These are phyloP conservation scores for Trametes gibbosa DNA, from an alignment of 768 basidiomycete genomes.

Conservation along the genomic window DNA sequence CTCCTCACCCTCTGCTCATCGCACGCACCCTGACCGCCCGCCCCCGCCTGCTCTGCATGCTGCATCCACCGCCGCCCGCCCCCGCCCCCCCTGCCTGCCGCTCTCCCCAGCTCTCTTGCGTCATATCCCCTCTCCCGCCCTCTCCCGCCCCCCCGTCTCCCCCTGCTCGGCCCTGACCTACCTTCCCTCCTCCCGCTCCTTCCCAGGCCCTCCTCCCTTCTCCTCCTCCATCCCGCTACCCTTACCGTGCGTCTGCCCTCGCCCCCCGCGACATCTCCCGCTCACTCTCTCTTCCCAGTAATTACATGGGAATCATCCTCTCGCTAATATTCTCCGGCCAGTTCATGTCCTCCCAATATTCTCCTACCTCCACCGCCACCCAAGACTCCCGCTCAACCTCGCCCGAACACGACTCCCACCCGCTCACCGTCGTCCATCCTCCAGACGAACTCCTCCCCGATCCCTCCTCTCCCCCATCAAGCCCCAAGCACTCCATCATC, in stretches of 20 bases:
- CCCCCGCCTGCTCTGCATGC: conserved; percentile 20
- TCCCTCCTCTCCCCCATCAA: conserved; percentile 8
- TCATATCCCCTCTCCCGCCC: conserved; percentile 7
- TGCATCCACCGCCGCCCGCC: conserved; percentile 17
- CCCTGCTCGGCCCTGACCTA: conserved; percentile 23
- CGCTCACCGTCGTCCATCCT: not conserved
- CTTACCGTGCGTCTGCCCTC: conserved; percentile 10
- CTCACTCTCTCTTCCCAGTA: conserved; percentile 6
- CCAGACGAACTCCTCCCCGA: conserved; percentile 13
- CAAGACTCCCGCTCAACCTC: conserved; percentile 25
- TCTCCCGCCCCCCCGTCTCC: conserved; percentile 15
- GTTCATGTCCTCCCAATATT: conserved; percentile 28
- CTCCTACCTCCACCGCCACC: conserved; percentile 18
- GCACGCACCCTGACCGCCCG: not conserved
- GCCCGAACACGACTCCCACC: conserved; percentile 12
- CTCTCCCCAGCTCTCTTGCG: conserved; percentile 12
- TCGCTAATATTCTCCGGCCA: conserved; percentile 29
- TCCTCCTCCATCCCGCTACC: conserved; percentile 14
- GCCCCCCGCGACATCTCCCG: conserved; percentile 1
- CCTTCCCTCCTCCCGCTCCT: conserved; percentile 2
- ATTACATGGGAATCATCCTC: conserved; percentile 32
- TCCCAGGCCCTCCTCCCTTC: conserved; percentile 17
- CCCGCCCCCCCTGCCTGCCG: conserved; percentile 13
- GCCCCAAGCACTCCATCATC: conserved; percentile 7
- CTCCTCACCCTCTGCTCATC: not conserved